Evolutionary conservation across 1,139 yeast species (phyloP).

Genomic region (Yamadazyma membranifaciens): DNA sequence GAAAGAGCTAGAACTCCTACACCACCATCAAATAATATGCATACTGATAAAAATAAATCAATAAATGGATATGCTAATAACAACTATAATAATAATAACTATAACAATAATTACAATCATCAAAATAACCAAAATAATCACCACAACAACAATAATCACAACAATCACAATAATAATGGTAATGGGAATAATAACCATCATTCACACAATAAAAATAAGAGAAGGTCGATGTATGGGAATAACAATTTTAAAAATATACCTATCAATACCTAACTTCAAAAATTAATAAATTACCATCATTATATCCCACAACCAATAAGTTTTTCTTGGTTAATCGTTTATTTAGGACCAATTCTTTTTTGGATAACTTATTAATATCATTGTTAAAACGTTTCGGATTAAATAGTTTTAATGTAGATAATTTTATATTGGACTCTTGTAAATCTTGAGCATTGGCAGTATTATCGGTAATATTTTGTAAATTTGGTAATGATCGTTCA

Average conservation of each 20-base stretch:
- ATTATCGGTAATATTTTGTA: conserved; percentile 11
- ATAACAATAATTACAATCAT: conserved; percentile 5
- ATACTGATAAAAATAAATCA: conserved; percentile 12
- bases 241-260: conserved; percentile 14
- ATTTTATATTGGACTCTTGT: conserved; percentile 14
- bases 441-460: conserved; percentile 11
- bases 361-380: not conserved
- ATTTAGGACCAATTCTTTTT: conserved; percentile 3
- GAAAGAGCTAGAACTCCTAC: conserved; percentile 25
- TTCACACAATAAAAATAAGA: conserved; percentile 12
- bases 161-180: conserved; percentile 3
- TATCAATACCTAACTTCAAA: conserved; percentile 10
- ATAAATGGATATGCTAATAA: conserved; percentile 1
- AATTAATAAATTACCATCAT: conserved; percentile 31
- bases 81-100: conserved; percentile 9
- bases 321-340: conserved; percentile 13
- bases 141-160: conserved; percentile 4
- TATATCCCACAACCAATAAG: conserved; percentile 34
- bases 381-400: conserved; percentile 2
- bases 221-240: conserved; percentile 18
- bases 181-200: conserved; percentile 4
- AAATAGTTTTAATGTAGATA: conserved; percentile 16
- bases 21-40: conserved; percentile 20
- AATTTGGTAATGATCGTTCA: conserved; percentile 17
- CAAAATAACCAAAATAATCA: conserved; percentile 4